Conservation (phyloP, 345 rosid genomes). For the Eucalyptus virginea region DNA sequence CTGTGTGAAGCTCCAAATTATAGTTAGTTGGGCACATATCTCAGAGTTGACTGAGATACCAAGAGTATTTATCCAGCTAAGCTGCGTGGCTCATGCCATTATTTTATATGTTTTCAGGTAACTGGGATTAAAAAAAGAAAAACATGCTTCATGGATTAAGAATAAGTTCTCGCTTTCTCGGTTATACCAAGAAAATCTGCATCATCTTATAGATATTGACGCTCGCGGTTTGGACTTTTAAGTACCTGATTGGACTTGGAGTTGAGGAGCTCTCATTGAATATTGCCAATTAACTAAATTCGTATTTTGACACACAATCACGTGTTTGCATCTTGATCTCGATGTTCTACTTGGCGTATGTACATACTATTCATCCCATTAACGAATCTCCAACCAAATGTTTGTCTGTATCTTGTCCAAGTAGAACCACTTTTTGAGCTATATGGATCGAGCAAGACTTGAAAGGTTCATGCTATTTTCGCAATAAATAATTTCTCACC, state of each 20-base stretch:
- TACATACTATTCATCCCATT: not conserved
- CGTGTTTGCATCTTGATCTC: not conserved
- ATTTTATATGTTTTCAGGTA: not conserved
- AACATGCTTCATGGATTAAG: not conserved
- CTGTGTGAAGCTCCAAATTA: not conserved
- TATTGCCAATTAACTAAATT: not conserved
- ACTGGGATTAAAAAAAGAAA: not conserved
- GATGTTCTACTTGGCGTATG: not conserved
- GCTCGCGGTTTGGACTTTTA: not conserved
- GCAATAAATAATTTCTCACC: not conserved
- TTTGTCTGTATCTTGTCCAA: not conserved
- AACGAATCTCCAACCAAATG: not conserved
- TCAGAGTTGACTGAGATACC: not conserved
- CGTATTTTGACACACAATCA: not conserved
- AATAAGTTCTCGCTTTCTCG: not conserved
- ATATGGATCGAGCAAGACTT: not conserved
- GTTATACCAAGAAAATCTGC: not conserved
- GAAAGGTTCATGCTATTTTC: not conserved
- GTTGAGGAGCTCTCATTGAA: not conserved
- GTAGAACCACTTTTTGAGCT: not conserved
- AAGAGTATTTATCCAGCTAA: not conserved
- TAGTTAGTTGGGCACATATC: not conserved
- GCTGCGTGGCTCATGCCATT: not conserved
- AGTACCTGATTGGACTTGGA: not conserved
- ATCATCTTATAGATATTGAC: not conserved